These are phyloP conservation scores for Echites panduratus DNA, from an alignment of 257 asterid genomes.

Conservation along the genomic window DNA sequence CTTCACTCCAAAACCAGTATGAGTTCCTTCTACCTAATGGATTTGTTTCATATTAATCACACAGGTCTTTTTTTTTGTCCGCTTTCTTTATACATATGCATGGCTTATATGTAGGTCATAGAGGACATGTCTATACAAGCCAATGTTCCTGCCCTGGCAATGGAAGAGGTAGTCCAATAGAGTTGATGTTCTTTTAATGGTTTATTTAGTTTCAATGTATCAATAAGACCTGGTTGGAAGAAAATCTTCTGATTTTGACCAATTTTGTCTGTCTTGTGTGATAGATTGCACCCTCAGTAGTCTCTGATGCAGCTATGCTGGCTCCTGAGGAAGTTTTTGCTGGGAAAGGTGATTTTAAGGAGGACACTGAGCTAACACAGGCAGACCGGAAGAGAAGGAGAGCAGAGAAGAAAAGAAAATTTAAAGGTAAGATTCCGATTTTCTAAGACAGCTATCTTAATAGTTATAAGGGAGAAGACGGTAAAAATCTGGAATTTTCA, in stretches of 20 bases:
- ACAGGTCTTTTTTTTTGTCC: background rate
- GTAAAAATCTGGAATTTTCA: background rate
- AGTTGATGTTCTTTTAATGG: background rate
- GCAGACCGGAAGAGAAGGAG: constrained; percentile 86
- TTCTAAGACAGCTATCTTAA: background rate
- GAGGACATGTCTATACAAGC: constrained; percentile 94
- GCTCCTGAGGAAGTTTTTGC: constrained; percentile 97
- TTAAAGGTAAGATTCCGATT: constrained; percentile 45
- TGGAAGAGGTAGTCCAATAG: constrained; percentile 78
- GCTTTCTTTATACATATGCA: background rate
- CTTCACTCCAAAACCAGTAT: constrained; percentile 95
- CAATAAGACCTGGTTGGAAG: background rate
- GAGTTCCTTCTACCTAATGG: background rate
- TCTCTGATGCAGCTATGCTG: constrained; percentile 97
- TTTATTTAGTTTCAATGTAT: background rate
- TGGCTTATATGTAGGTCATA: constrained; percentile 42
- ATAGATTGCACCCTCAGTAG: constrained; percentile 90
- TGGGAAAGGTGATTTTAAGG: constrained; percentile 90
- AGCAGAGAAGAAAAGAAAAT: constrained; percentile 82
- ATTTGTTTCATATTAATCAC: background rate
- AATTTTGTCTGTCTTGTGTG: background rate
- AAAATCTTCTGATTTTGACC: background rate
- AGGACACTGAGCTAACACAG: constrained; percentile 81
- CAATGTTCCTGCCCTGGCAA: constrained; percentile 92
- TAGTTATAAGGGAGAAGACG: too few relatives aligned